Evolutionary conservation across 2,329 filamentous ascomycete genomes (phyloP).

Genomic region (Botrytis elliptica): DNA sequence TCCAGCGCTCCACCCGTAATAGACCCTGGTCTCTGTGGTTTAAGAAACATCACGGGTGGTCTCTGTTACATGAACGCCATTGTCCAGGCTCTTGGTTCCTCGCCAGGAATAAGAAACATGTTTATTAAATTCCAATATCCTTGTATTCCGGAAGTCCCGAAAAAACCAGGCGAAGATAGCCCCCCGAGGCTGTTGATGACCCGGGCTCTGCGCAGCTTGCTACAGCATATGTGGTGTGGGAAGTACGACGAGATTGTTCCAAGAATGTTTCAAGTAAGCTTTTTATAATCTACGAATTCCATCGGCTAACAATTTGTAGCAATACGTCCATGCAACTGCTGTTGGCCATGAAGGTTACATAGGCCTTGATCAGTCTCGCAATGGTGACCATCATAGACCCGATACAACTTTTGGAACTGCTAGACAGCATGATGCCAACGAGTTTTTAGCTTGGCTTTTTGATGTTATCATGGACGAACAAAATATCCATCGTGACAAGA

Average conservation of each 20-base stretch:
- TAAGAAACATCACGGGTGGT: slow-evolving; percentile 77
- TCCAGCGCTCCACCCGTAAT: slow-evolving; percentile 35
- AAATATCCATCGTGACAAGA: not conserved
- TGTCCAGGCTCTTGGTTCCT: slow-evolving; percentile 78
- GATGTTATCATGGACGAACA: slow-evolving; percentile 6
- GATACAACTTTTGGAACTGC: slow-evolving; percentile 7
- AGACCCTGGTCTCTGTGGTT: slow-evolving; percentile 58
- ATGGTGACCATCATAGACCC: not conserved
- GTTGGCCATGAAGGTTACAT: not conserved
- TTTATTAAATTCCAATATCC: slow-evolving; percentile 59
- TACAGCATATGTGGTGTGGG: slow-evolving; percentile 44
- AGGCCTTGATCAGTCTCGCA: not conserved
- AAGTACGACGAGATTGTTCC: slow-evolving; percentile 47
- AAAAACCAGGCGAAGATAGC: slow-evolving; percentile 58
- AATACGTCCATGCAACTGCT: slow-evolving; percentile 32
- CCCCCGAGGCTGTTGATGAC: slow-evolving; percentile 58
- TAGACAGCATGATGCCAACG: slow-evolving; percentile 18
- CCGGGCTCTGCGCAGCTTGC: slow-evolving; percentile 57
- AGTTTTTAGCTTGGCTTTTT: slow-evolving; percentile 16
- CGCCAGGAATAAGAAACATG: slow-evolving; percentile 64
- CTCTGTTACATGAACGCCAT: slow-evolving; percentile 88
- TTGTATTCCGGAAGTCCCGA: slow-evolving; percentile 61
- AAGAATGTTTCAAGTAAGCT: slow-evolving; percentile 54
- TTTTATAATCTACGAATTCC: not conserved
- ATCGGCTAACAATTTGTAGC: slow-evolving; percentile 25